phyloP scores from a whole-genome alignment of 345 rosid species.

The Eucalyptus shirleyi region DNA sequence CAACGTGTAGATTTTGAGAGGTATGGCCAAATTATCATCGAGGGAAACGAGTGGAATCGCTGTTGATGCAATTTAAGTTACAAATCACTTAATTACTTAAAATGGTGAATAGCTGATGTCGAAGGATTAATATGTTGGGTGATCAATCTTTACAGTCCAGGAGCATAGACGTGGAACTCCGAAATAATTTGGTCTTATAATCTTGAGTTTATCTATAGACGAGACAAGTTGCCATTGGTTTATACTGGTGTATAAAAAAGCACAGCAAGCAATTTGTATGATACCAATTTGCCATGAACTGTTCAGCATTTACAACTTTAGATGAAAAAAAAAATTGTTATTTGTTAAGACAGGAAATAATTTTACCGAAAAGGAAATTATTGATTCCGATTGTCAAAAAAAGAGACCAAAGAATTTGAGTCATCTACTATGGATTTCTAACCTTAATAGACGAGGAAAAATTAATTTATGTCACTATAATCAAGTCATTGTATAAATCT shows the following conservation, averaged over 20 bases:
- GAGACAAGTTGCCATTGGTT: background rate
- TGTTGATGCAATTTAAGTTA: background rate
- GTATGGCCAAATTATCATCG: background rate
- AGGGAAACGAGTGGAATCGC: background rate
- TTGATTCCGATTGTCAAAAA: background rate
- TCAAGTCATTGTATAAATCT: background rate
- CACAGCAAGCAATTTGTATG: background rate
- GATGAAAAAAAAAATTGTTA: background rate
- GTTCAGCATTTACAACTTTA: background rate
- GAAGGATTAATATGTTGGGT: background rate
- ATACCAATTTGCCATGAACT: background rate
- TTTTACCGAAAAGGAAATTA: background rate
- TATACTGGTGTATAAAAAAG: fast-evolving
- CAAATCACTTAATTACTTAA: background rate
- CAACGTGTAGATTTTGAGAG: background rate
- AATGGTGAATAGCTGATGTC: background rate
- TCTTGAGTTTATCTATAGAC: background rate
- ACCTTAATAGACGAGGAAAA: background rate
- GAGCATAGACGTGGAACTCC: background rate
- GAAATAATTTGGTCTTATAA: background rate
- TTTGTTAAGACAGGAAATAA: background rate
- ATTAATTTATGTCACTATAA: background rate
- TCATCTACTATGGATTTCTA: background rate
- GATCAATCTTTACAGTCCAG: background rate
- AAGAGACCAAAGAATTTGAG: background rate